Evolutionary conservation across 2,329 filamentous ascomycete species (phyloP), one percentile per base, ranked within the genome.

Genomic region (Ciborinia camelliae): DNA sequence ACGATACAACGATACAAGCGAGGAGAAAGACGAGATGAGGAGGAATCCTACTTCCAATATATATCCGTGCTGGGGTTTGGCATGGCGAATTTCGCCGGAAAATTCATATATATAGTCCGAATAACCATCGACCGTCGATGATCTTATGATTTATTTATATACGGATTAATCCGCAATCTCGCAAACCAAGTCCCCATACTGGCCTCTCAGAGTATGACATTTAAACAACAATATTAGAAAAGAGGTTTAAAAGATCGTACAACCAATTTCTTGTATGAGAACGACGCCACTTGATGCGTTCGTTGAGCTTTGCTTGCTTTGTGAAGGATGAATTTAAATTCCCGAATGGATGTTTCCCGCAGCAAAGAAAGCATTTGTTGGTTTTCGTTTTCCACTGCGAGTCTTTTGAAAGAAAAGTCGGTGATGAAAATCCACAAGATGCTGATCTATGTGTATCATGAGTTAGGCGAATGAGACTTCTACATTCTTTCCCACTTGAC

Each of bases 181-280:
- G 32, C 76, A 68, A 1, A 65, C 68, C n/a, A n/a, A n/a, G n/a
- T n/a, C n/a, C 61, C 75, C 74, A 0, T 73, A 66, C 65, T 80
- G 71, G 3, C 75, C 77, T 54, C 73, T 75, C 52, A 73, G 64
- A 10, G 67, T 76, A 45, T 76, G n/a, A n/a, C 79, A 7, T 72
- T 62, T 80, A 75, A 1, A 79, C 72, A 23, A 80, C 77, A 63
- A 77, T 70, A 4, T 72, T 68, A 0, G 79, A 79, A 63, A 77
- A 81, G 5, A 80, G 32, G 59, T 81, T 82, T 68, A 83, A 79
- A 7, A 84, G 68, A 62, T 82, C 80, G 65, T 82, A 83, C 0
- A 84, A 76, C 81, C 80, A 82, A 65, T 79, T 81, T 66, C 84
- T 81, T 2, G 78, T 81, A 62, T 81, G 83, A 0, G 72, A 68